Evolutionary conservation across 2,329 filamentous ascomycete genomes (phyloP), one percentile per base, ranked within the genome.

Genomic region (Rhinocladiella mackenziei): DNA sequence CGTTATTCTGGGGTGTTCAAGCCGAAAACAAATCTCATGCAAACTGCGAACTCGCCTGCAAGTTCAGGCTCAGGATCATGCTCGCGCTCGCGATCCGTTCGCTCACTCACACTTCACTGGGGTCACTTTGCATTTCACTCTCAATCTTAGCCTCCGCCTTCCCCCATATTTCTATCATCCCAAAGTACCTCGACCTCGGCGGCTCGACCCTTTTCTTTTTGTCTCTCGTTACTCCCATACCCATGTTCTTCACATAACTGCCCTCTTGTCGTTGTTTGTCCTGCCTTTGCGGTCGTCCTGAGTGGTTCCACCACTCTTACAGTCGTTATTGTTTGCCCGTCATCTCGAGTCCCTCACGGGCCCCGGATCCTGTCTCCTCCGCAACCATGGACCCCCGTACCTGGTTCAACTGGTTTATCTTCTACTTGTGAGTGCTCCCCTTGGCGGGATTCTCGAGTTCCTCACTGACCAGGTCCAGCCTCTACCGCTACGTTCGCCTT

Each of bases 401-500:
- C 2, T 56, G 44, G 44, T 46, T 56, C 30, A 22, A 26, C 9
- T 58, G 62, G 29, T 69, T 69, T 44, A 55, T 68, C 48, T 58
- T 59, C 54, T 62, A 68, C 41, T 69, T 69, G 66, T 69, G 32
- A 65, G 64, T 62, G 47, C 2, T 17, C 15, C 26, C 15, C 4
- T 18, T 34, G 6, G 8, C 20, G 40, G 23, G 28, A 9, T 30
- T 3, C n/a, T 31, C 20, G 10, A 30, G 22, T 18, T 15, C 8
- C 35, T 19, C 13, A 32, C 46, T 50, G 35, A 50, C 49, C 37
- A 31, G 17, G n/a, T 57, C 41, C 61, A 94, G 89, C 80, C 61
- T 91, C 50, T 88, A 94, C 73, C 84, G 91, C 57, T 96, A 96
- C 69, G 60, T 88, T 50, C 85, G 91, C 54, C 76, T 94, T 56